These are phyloP conservation scores for Xylariaceae sp. DNA, from an alignment of 2,329 filamentous ascomycete species.

Conservation along the genomic window DNA sequence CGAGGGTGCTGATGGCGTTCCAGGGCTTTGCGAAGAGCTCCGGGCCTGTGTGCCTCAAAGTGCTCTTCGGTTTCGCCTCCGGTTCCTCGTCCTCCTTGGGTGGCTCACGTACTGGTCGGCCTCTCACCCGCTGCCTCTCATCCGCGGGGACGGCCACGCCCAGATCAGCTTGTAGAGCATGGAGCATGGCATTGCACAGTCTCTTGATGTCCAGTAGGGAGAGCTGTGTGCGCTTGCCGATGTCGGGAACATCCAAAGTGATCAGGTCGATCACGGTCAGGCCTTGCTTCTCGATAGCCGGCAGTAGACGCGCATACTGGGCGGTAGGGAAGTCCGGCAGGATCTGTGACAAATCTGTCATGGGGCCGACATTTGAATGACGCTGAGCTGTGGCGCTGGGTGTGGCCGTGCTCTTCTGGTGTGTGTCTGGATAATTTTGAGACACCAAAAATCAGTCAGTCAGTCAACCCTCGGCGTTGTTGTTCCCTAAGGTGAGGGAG, in stretches of 20 bases:
- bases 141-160: conserved; percentile 21
- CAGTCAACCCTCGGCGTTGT: too few species aligned
- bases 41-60: conserved; percentile 30
- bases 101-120: too few species aligned
- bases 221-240: conserved; percentile 80
- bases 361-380: conserved; percentile 38
- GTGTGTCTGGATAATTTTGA: background rate
- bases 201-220: conserved; percentile 76
- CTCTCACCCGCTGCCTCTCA: background rate
- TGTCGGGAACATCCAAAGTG: conserved; percentile 73
- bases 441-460: too few species aligned
- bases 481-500: too few species aligned
- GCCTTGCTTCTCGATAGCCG: conserved; percentile 71
- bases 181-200: conserved; percentile 63
- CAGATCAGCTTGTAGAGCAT: conserved; percentile 62
- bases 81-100: background rate
- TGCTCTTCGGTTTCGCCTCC: conserved; percentile 6
- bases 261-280: conserved; percentile 82
- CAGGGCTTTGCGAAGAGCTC: conserved; percentile 37
- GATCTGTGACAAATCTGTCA: conserved; percentile 82
- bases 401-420: too few species aligned
- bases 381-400: background rate
- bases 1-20: conserved; percentile 73
- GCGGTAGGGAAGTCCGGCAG: conserved; percentile 74
- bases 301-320: conserved; percentile 69